These are phyloP conservation scores for Elsinoe batatas DNA, from an alignment of 2,329 filamentous ascomycete genomes.

Conservation along the genomic window DNA sequence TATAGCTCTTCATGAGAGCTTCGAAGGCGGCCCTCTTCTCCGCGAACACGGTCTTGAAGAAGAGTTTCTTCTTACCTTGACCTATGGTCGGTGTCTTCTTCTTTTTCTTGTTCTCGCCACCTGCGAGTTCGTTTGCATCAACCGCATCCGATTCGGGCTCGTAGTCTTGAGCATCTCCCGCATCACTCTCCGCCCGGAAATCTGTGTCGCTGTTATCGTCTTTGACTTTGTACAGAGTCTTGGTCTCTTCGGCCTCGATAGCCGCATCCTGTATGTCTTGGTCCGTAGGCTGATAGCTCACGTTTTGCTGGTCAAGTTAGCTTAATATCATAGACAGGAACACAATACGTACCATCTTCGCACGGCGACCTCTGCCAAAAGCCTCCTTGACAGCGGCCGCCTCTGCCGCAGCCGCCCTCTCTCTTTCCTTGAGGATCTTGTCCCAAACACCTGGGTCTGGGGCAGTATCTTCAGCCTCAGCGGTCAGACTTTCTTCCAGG, in stretches of 20 bases:
- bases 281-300: conserved; percentile 38
- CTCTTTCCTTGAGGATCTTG: conserved; percentile 73
- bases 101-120: conserved; percentile 7
- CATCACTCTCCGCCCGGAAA: conserved; percentile 36
- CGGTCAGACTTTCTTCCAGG: conserved; percentile 53
- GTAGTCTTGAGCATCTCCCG: conserved; percentile 23
- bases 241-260: neutral
- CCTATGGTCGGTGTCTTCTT: conserved; percentile 9
- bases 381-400: conserved; percentile 58
- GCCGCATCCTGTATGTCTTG: conserved; percentile 17
- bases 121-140: conserved; percentile 12
- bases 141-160: conserved; percentile 18
- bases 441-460: conserved; percentile 74
- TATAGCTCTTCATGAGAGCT: neutral
- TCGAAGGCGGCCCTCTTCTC: neutral
- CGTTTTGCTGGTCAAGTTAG: conserved; percentile 24
- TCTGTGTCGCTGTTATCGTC: conserved; percentile 38
- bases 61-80: conserved; percentile 11
- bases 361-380: conserved; percentile 76
- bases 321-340: neutral
- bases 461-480: conserved; percentile 35
- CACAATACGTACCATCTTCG: conserved; percentile 30
- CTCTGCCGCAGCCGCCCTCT: conserved; percentile 65
- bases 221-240: conserved; percentile 21
- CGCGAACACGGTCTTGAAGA: neutral